phyloP scores from a whole-genome alignment of 2,329 filamentous ascomycete genomes.

The Neonectria magnoliae region DNA sequence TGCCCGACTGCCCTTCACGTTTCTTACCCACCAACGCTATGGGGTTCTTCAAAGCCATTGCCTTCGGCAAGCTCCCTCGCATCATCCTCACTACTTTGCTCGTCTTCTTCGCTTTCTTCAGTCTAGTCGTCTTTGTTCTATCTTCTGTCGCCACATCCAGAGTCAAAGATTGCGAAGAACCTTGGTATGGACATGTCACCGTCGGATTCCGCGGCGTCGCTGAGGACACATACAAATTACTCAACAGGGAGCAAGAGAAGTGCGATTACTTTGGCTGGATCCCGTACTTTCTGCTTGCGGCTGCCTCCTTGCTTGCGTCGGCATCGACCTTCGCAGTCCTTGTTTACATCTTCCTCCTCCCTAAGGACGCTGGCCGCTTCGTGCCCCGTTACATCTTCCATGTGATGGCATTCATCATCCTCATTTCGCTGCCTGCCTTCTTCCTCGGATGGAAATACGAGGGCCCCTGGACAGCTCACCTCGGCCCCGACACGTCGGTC shows the following conservation, averaged over 20 bases:
- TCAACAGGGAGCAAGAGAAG: not conserved
- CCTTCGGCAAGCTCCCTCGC: constrained; percentile 16
- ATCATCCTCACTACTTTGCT: constrained; percentile 29
- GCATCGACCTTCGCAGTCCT: constrained; percentile 26
- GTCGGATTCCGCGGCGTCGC: not conserved
- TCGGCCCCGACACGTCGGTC: not conserved
- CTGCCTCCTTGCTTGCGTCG: constrained; percentile 26
- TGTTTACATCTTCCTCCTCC: constrained; percentile 18
- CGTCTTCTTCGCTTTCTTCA: constrained; percentile 33
- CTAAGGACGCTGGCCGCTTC: constrained; percentile 9
- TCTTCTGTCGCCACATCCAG: constrained; percentile 21
- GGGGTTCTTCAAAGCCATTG: not conserved
- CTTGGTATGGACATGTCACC: not conserved
- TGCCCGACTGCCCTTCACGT: not conserved
- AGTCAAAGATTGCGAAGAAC: not conserved
- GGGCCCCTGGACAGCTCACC: constrained; percentile 8
- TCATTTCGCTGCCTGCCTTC: constrained; percentile 24
- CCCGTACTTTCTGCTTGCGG: constrained; percentile 34
- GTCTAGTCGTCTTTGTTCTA: constrained; percentile 36
- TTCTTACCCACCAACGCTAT: not conserved
- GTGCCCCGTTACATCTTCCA: constrained; percentile 39
- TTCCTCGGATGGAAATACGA: constrained; percentile 12
- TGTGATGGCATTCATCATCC: constrained; percentile 35
- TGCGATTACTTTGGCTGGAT: constrained; percentile 6
- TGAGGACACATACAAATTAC: not conserved